Evolutionary conservation across 1,284 basidiomycete genomes (phyloP), one percentile per base, ranked within the genome.

Genomic region (Boletus semigastroideus): DNA sequence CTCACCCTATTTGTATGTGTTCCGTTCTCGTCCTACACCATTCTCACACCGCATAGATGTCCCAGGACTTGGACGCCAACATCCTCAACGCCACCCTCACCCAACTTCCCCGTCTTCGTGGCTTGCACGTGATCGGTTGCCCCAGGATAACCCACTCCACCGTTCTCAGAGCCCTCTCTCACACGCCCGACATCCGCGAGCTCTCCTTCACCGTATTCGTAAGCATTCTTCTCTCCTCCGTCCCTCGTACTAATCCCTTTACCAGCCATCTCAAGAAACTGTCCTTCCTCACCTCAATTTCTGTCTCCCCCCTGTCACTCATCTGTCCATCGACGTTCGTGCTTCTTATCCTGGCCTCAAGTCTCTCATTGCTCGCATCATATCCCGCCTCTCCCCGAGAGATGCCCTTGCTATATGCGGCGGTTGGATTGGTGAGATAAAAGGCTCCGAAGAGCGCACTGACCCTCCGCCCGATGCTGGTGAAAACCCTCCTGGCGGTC

Each of bases 111-210:
- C 66, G 70, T 30, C 72, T 89, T 10, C 65, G 68, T 11, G 77
- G 77, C 12, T 71, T 89, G 2, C 83, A 87, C 63, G 63, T 89
- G 34, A 62, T 87, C 20, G 74, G 72, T 9, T 89, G 87, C 62
- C 64, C 75, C 3, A 78, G 78, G 54, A 61, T 85, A 27, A 75
- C 81, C 43, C 81, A 87, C 58, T 53, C 62, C 10, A 60, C 64
- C 19, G 66, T 85, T 10, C 69, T 89, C 34, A 69, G 67, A 13
- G 70, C 79, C 11, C 64, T 78, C 9, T 53, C 63, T 0, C 69
- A 79, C 45, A 79, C 77, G 0, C 84, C 84, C 0, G 61, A 70
- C 10, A 71, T 89, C 10, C 78, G 80, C 56, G 82, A 75, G 53
- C 69, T 89, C 0, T 80, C 84, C 1, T 72, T 87, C 17, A 80